Percentiles rank a stretch among this genome's conserved stretches.
These are phyloP conservation scores for Phlyctochytrium bullatum DNA, from an alignment of 192 early-diverging fungal genomes.

Conservation along the genomic window DNA sequence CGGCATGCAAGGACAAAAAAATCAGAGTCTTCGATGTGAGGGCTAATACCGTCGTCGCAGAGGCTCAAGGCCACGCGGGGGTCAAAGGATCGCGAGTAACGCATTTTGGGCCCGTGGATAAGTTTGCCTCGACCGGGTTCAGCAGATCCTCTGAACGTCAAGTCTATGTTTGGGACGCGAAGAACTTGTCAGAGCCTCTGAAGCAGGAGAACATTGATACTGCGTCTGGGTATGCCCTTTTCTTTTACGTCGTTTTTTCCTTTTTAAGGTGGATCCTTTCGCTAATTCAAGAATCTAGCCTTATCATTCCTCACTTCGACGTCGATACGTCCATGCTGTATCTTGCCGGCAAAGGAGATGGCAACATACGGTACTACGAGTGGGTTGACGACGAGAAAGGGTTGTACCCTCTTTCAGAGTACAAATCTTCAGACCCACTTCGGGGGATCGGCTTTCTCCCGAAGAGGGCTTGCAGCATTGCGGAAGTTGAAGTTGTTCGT, in stretches of 20 bases:
- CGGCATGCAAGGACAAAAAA: constrained; percentile 96
- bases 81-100: constrained; percentile 94
- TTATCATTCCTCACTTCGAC: constrained; percentile 98
- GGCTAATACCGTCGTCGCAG: constrained; percentile 73
- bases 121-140: constrained; percentile 92
- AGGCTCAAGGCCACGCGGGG: constrained; percentile 86
- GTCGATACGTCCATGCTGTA: constrained; percentile 85
- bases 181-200: constrained; percentile 85
- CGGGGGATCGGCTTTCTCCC: constrained; percentile 93
- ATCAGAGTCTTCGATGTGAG: constrained; percentile 93
- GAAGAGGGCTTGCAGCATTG: constrained; percentile 84
- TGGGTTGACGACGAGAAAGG: constrained; percentile 85
- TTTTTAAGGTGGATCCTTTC: not conserved
- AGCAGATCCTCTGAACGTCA: constrained; percentile 92
- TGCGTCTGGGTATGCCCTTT: constrained; percentile 66
- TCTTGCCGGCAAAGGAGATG: constrained; percentile 94
- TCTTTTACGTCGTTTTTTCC: not conserved
- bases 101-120: constrained; percentile 79
- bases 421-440: constrained; percentile 86
- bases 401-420: constrained; percentile 82
- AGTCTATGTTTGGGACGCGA: constrained; percentile 85
- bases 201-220: constrained; percentile 80
- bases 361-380: constrained; percentile 99
- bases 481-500: constrained; percentile 86
- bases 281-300: constrained; percentile 36